phyloP scores from a whole-genome alignment of 164 flowering plant genomes.

The Warburgia ugandensis region DNA sequence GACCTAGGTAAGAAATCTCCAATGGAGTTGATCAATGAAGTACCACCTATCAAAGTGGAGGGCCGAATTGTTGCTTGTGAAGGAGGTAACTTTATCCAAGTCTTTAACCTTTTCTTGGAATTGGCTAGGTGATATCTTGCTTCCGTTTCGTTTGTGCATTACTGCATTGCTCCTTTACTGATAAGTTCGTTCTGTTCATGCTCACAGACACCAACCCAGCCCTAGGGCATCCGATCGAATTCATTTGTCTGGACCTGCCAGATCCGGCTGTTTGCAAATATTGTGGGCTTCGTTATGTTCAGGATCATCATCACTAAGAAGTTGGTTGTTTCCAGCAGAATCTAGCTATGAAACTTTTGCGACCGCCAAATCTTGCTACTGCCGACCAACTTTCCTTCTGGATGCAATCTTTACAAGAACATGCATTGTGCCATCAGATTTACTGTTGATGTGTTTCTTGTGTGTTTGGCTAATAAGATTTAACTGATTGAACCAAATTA shows the following conservation, averaged over 20 bases:
- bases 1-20: slow-evolving; percentile 90
- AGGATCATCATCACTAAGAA: slow-evolving; percentile 45
- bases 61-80: slow-evolving; percentile 94
- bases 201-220: slow-evolving; percentile 72
- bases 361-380: too few species aligned
- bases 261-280: slow-evolving; percentile 97
- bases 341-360: too few species aligned
- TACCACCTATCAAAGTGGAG: slow-evolving; percentile 90
- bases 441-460: too few species aligned
- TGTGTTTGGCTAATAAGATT: too few species aligned
- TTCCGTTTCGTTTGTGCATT: too few species aligned
- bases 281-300: slow-evolving; percentile 92
- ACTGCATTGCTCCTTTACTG: background rate
- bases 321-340: too few species aligned
- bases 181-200: background rate
- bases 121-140: background rate
- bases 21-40: slow-evolving; percentile 97
- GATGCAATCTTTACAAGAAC: too few species aligned
- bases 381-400: too few species aligned
- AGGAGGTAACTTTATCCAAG: slow-evolving; percentile 60
- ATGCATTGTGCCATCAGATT: too few species aligned
- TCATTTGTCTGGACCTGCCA: slow-evolving; percentile 75
- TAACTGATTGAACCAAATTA: too few species aligned
- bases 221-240: slow-evolving; percentile 96
- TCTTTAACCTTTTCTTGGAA: background rate